Base-by-base conservation (phyloP, 805 yeast species). In the Danielia oregonensis region DNA sequence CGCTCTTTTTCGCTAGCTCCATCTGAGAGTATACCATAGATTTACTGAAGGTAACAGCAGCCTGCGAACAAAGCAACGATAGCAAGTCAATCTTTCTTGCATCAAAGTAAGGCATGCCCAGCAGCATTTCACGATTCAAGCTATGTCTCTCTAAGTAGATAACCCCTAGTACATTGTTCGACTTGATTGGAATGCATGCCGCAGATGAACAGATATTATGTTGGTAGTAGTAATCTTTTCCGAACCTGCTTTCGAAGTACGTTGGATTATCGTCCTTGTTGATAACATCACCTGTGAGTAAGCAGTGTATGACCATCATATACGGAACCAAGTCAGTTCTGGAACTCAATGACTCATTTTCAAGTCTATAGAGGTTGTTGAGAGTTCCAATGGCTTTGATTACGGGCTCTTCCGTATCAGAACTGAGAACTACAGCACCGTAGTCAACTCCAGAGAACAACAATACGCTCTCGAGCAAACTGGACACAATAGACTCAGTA, bases 11-110 rank as follows among this genome's bases (percentile, higher is more conserved):
- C 6, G 68, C 66, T 8, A 65, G 36, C 43, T 69, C 71, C 68
- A 75, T 69, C 43, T 71, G 73, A 8, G 58, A 48, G 45, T 71
- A 74, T 12, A 74, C 52, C 23, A 59, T 57, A 1, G 75, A 66
- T 42, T 74, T 74, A 21, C 65, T 68, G 16, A 74, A 52, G 2
- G 79, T 68, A 13, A 74, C 74, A 0, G 75, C 74, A 5, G 77
- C 76, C 43, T 74, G 79, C 0, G 75, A 63, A 38, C 76, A 68
- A 26, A 74, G 52, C 34, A 74, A 55, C 5, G 57, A 55, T 4
- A 67, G 52, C 30, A 73, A 48, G 34, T 68, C 71, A n/a, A 61
- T 44, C 37, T 64, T 63, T 12, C 56, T 58, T 8, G 52, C 48
- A 8, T 59, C 52, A 40, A 65, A 62, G 5, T 13, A n/a, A 13